A percentile compares a stretch with the other conserved stretches of the same genome.
These are phyloP conservation scores for Podospora didyma DNA, from an alignment of 495 filamentous ascomycete genomes.

Conservation along the genomic window DNA sequence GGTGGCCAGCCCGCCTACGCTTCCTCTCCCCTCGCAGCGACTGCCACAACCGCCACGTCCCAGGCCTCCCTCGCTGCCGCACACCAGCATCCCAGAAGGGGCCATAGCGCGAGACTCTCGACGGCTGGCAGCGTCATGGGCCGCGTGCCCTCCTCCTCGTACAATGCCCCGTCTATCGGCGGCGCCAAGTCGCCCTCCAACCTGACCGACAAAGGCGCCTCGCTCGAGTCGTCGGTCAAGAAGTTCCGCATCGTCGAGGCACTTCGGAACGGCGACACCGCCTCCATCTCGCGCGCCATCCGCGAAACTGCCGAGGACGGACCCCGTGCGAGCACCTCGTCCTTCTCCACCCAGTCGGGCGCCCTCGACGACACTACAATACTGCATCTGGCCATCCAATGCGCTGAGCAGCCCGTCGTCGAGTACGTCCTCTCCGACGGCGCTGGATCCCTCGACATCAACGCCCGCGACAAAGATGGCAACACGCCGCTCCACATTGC, in stretches of 20 bases:
- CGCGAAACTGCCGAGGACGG: constrained; percentile 57
- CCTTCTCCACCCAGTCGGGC: constrained; percentile 42
- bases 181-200: constrained; percentile 25
- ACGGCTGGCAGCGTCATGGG: constrained; percentile 29
- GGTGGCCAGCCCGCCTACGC: constrained; percentile 27
- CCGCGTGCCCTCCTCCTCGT: constrained; percentile 34
- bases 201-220: constrained; percentile 39
- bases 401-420: constrained; percentile 91
- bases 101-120: constrained; percentile 42
- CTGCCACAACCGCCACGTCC: constrained; percentile 29
- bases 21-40: constrained; percentile 24
- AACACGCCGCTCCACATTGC: constrained; percentile 92
- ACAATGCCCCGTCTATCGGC: constrained; percentile 22
- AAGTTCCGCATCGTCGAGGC: constrained; percentile 94
- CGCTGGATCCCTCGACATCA: constrained; percentile 67
- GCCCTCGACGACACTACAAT: constrained; percentile 76
- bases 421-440: constrained; percentile 84
- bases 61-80: constrained; percentile 28
- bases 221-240: constrained; percentile 89
- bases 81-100: constrained; percentile 29
- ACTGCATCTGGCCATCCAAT: constrained; percentile 93
- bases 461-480: constrained; percentile 84
- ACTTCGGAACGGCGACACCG: constrained; percentile 83
- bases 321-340: constrained; percentile 49
- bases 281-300: constrained; percentile 83